Conservation (phyloP, 306 rosid genomes). For the Delonix regia region DNA sequence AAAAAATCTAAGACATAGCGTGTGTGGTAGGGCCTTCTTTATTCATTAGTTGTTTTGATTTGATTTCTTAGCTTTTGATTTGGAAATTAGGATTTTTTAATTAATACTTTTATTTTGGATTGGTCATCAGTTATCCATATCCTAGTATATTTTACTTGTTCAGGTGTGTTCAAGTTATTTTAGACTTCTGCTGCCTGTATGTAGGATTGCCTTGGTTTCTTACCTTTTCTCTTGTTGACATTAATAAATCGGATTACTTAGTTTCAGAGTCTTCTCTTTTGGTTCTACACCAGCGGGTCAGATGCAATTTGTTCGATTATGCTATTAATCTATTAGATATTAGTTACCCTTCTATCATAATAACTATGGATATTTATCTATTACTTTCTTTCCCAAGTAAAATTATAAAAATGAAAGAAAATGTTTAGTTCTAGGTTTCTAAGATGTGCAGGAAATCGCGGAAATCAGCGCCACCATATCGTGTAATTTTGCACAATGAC, state of each 20-base stretch:
- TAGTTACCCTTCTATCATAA: slow-evolving; percentile 1
- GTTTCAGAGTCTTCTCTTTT: neutral
- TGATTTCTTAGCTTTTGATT: neutral
- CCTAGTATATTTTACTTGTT: neutral
- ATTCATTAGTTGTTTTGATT: neutral
- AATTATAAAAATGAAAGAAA: neutral
- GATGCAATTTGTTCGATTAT: slow-evolving; percentile 1
- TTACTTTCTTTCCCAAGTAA: neutral
- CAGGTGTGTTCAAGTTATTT: neutral
- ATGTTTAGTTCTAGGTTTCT: slow-evolving; percentile 32
- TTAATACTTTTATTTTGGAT: neutral
- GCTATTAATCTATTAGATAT: too few species aligned
- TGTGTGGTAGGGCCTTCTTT: too few species aligned
- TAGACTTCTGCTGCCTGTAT: neutral
- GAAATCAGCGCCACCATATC: slow-evolving; percentile 73
- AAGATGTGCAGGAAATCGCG: slow-evolving; percentile 69
- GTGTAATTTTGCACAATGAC: slow-evolving; percentile 83
- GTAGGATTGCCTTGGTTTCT: neutral
- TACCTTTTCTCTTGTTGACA: neutral
- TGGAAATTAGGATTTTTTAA: neutral
- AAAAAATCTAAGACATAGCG: neutral
- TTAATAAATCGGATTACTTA: neutral
- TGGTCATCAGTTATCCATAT: neutral
- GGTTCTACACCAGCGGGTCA: neutral
- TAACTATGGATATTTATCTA: neutral